Evolutionary conservation across 2,329 filamentous ascomycete genomes (phyloP).

Genomic region (Rhynchosporium agropyri): DNA sequence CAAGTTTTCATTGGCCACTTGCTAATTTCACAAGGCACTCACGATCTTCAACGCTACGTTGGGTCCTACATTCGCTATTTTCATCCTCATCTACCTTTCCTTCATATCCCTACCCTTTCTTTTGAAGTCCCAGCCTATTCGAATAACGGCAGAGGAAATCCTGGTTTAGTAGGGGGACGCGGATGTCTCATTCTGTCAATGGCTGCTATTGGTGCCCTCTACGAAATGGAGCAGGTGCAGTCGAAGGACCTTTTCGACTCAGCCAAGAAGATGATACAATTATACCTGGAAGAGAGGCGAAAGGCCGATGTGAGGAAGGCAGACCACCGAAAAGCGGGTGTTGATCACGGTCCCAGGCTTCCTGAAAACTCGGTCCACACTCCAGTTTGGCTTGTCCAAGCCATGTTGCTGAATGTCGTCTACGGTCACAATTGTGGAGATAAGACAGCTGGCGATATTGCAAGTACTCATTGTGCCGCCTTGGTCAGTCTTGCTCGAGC

Average conservation of each 20-base stretch:
- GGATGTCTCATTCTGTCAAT: constrained; percentile 87
- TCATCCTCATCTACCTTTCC: constrained; percentile 92
- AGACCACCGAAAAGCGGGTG: constrained; percentile 56
- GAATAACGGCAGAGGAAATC: constrained; percentile 61
- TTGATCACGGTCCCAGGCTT: constrained; percentile 51
- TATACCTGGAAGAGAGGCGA: constrained; percentile 88
- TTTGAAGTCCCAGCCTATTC: constrained; percentile 78
- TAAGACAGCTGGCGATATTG: constrained; percentile 87
- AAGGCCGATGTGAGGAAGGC: constrained; percentile 77
- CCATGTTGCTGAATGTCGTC: constrained; percentile 94
- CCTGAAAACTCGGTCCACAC: constrained; percentile 70
- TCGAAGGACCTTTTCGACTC: constrained; percentile 89
- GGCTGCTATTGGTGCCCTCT: constrained; percentile 82
- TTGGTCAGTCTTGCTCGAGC: constrained; percentile 89
- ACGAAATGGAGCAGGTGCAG: constrained; percentile 78
- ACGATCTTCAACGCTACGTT: constrained; percentile 88
- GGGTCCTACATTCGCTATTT: constrained; percentile 89
- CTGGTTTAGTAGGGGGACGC: constrained; percentile 70
- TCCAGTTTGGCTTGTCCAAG: constrained; percentile 92
- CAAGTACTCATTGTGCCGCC: constrained; percentile 87
- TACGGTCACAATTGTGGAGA: constrained; percentile 96
- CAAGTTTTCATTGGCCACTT: background rate
- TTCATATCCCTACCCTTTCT: constrained; percentile 87
- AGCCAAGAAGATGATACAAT: constrained; percentile 92
- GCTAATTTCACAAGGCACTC: constrained; percentile 52